Base-by-base conservation (phyloP, 768 basidiomycete genomes). In the Boletus barrowsii region DNA sequence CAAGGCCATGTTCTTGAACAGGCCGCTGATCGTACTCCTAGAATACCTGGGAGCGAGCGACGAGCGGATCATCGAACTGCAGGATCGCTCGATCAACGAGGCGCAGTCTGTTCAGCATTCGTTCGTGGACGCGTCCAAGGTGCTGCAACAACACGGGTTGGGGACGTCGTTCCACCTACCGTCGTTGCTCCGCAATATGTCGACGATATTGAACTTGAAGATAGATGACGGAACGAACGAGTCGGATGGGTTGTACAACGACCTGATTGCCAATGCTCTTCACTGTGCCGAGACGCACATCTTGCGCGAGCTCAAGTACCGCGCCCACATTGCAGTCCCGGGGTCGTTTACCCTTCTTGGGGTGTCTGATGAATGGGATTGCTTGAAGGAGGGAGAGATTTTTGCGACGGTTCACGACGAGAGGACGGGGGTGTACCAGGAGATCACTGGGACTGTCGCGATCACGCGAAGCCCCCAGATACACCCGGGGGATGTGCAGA, bases 401-500 rank as follows among this genome's bases (percentile, higher is more conserved):
- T 83, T 73, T 54, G 78, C 80, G 40, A 72, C 72, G 26, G 65
- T 73, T 1, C 48, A 58, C 7, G 73, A 76, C 51, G 70, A 72
- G 22, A 68, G 67, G 45, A 69, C 33, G 1, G 55, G 55, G 26
- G 0, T 68, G 22, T 59, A 69, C 30, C 0, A 64, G 22, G 54
- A 62, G 36, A 68, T 78, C 32, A 65, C 65, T 9, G 80, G 79
- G 1, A 30, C 48, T 3, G 67, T 80, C 1, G 67, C 76, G n/a
- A 73, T 81, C 48, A 79, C 79, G 17, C 68, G 80, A 4, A 77
- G 76, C n/a, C 81, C 81, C 13, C 74, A 79, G 45, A 79, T 81
- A 49, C 81, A 82, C 50, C 80, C 80, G 6, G 80, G 80, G 1
- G 77, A 79, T 51, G 58, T 76, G 17, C 74, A 75, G 50, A 58